Conservation (phyloP, 768 basidiomycete genomes). For the Pisolithus tinctorius region DNA sequence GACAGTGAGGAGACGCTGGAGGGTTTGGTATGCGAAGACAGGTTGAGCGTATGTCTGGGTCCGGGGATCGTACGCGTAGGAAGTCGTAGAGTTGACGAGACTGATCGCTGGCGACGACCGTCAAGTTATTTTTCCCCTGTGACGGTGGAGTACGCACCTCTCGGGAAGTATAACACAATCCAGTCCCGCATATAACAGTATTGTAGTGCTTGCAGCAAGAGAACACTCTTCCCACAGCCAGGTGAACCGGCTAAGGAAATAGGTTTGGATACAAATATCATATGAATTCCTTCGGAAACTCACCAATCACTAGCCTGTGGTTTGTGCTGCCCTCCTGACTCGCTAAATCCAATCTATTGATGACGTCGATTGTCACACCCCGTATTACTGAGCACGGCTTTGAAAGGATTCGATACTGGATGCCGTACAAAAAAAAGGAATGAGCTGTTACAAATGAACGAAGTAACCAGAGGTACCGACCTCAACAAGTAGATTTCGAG, state of each 20-base stretch:
- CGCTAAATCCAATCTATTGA: constrained; percentile 47
- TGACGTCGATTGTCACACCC: constrained; percentile 51
- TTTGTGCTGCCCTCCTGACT: constrained; percentile 41
- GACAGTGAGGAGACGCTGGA: constrained; percentile 54
- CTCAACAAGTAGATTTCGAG: constrained; percentile 64
- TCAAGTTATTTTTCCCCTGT: not conserved
- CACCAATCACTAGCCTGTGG: constrained; percentile 60
- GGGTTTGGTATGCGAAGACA: constrained; percentile 51
- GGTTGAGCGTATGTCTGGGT: constrained; percentile 77
- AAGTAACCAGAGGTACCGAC: constrained; percentile 32
- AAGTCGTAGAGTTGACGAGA: constrained; percentile 69
- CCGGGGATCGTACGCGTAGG: constrained; percentile 67
- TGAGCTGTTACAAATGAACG: not conserved
- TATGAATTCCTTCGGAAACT: constrained; percentile 19
- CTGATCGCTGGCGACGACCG: constrained; percentile 34
- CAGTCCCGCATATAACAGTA: constrained; percentile 60
- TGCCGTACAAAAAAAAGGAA: not conserved
- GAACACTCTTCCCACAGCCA: constrained; percentile 78
- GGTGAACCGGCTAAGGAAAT: constrained; percentile 51
- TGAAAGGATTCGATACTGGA: constrained; percentile 62
- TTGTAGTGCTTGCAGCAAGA: constrained; percentile 71
- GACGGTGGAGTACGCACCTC: constrained; percentile 39
- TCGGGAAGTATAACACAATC: constrained; percentile 82
- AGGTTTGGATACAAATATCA: not conserved
- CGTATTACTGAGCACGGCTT: constrained; percentile 70